Base-by-base conservation (phyloP, 495 filamentous ascomycete genomes). In the Annulohypoxylon bovei region DNA sequence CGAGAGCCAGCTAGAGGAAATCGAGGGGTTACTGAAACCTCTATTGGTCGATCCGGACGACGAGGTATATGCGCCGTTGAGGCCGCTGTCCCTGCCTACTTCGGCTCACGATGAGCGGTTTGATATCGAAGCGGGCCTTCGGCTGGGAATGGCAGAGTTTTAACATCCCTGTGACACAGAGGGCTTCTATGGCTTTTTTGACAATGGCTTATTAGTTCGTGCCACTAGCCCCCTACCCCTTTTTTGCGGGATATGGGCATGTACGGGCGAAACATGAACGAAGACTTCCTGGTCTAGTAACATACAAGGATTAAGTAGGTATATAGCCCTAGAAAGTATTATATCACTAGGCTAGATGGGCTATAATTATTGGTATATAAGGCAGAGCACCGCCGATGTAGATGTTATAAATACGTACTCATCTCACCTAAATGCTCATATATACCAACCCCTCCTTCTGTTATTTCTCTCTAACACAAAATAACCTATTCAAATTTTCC, bases 1-100 rank as follows among this genome's bases (percentile, higher is more conserved):
- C 8, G 71, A 77, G 20, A 42, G 0, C 23, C 58, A 78, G 62
- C 3, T 80, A 9, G 44, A 47, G 27, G 75, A 76, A 16, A 77
- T 81, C 16, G 70, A 76, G 62, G 57, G n/a, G 40, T 25, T 76
- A 14, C 20, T 81, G 25, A 60, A 59, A 8, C 62, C 30, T 2
- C 57, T 78, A 4, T 52, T 65, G 16, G 42, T n/a, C n/a, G 80
- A 79, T 47, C 28, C 44, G 11, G 46, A 59, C 11, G 35, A 33
- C 20, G 27, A 25, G 11, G 27, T 2, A 9, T 53, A 62, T 52
- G 7, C 50, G 33, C 49, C 62, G 32, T 27, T 67, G 39, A 67
- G 33, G 42, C 58, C 53, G 16, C 39, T 67, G 25, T 59, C 52
- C n/a, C 46, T 63, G 16, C 63, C 58, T 2, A 27, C 5, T 40